Evolutionary conservation across 2,329 filamentous ascomycete genomes (phyloP).

Genomic region (Pseudogymnoascus sp.): DNA sequence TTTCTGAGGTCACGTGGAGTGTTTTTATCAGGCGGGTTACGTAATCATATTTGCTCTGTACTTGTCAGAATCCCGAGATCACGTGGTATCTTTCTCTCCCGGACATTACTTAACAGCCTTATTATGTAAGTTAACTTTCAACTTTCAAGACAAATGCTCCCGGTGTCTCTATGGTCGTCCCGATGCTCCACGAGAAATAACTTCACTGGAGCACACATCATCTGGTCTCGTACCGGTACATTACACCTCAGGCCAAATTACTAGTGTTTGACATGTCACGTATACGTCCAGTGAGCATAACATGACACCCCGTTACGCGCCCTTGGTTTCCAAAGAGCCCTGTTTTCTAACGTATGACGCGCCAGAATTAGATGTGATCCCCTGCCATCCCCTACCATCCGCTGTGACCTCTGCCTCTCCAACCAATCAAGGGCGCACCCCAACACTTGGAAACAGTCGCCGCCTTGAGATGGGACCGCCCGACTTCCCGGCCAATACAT

Average conservation of each 20-base stretch:
- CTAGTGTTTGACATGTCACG: slow-evolving; percentile 1
- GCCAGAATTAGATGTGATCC: slow-evolving; percentile 6
- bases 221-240: slow-evolving; percentile 5
- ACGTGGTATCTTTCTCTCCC: background rate
- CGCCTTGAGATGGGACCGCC: slow-evolving; percentile 5
- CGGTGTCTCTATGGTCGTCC: background rate
- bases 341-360: slow-evolving; percentile 9
- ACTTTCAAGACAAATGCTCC: background rate
- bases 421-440: slow-evolving; percentile 1
- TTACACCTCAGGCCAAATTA: background rate
- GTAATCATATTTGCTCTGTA: background rate
- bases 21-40: background rate
- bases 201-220: background rate
- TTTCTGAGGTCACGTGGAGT: background rate
- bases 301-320: slow-evolving; percentile 8
- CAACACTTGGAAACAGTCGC: slow-evolving; percentile 5
- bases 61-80: background rate
- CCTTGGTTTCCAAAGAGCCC: slow-evolving; percentile 7
- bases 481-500: background rate
- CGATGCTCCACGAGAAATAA: background rate
- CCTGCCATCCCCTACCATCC: background rate
- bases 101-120: background rate
- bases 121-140: background rate
- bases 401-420: background rate
- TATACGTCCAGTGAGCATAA: background rate